These are phyloP conservation scores for Pseudozyma tsukubaensis DNA, from an alignment of 1,284 basidiomycete species.

Conservation along the genomic window DNA sequence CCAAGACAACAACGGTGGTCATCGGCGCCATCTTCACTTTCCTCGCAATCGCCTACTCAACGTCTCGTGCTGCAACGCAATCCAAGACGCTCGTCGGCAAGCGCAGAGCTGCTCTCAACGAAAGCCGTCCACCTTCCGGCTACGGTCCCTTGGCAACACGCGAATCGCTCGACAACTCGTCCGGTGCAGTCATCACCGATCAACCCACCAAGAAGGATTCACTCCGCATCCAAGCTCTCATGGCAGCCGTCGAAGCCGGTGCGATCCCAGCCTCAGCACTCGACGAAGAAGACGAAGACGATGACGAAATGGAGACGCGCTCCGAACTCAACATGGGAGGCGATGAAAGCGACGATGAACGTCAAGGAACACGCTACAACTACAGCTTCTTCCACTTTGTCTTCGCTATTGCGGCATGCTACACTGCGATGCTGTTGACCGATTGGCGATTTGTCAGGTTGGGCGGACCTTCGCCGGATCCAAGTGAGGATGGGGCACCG, in stretches of 20 bases:
- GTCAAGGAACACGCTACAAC: slow-evolving; percentile 95
- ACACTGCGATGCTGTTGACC: slow-evolving; percentile 96
- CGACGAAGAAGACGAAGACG: slow-evolving; percentile 77
- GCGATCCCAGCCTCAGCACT: slow-evolving; percentile 93
- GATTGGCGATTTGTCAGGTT: slow-evolving; percentile 77
- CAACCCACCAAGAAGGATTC: slow-evolving; percentile 88
- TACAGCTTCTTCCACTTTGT: slow-evolving; percentile 99
- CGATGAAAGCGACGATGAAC: slow-evolving; percentile 89
- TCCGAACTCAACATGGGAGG: slow-evolving; percentile 74
- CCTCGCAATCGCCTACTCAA: slow-evolving; percentile 96
- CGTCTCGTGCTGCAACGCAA: slow-evolving; percentile 93
- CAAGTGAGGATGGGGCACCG: slow-evolving; percentile 73
- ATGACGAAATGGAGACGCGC: slow-evolving; percentile 76
- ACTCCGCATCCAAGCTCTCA: slow-evolving; percentile 90
- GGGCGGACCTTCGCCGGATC: slow-evolving; percentile 49
- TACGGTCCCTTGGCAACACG: slow-evolving; percentile 61
- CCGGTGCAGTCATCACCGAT: slow-evolving; percentile 76
- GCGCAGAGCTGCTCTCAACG: slow-evolving; percentile 72
- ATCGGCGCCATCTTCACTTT: slow-evolving; percentile 96
- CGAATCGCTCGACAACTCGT: slow-evolving; percentile 46
- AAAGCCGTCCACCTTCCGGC: slow-evolving; percentile 68
- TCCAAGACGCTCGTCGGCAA: slow-evolving; percentile 86
- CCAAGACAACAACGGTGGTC: slow-evolving; percentile 87
- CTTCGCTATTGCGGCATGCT: slow-evolving; percentile 95
- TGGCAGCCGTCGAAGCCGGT: slow-evolving; percentile 94